Base-by-base conservation (phyloP, 163 green algal genomes). In the Picocystis sp. region DNA sequence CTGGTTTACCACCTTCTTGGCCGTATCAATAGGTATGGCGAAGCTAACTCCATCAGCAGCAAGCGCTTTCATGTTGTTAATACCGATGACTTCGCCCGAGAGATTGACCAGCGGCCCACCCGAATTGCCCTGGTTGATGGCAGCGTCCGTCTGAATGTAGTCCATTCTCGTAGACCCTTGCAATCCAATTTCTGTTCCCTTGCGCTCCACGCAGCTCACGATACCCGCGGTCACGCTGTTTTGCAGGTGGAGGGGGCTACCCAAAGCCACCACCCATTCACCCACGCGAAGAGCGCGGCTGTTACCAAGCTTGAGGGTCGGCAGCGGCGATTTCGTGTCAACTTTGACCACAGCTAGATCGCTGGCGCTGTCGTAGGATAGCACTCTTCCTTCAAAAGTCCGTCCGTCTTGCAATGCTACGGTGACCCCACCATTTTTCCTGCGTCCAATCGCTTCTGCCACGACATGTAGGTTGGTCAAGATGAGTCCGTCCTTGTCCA, bases 61-160 rank as follows among this genome's bases (percentile, higher is more conserved):
- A 14, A 91, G 52, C 10, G 83, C 77, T 65, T 74, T 74, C 59
- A 76, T 77, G 24, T 49, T 60, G 43, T 74, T 76, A 49, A 76
- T 64, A 46, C 67, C 67, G 15, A 76, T 66, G 10, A 76, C 67
- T 51, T 84, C 65, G 3, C 84, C 84, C 17, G 76, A 64, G 49
- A 91, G 63, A 58, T 93, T 90, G 12, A 93, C 64, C 12, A 93
- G 60, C 11, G 82, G 83, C 0, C 83, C 83, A 8, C 83, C 82
- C 22, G 56, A 76, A 70, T 72, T 82, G 52, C 77, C 76, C 56
- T 56, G 66, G 52, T 85, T 85, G 57, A 92, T 85, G 22, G 75
- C 75, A 9, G 77, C 77, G 55, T 93, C 81, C 9, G 83, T 93
- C 60, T 93, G 80, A 15, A 94, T 87, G 66, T 81, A 94, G 11